A percentile compares a stretch with the other conserved stretches of the same genome.
These are phyloP conservation scores for Auricularia sp. DNA, from an alignment of 768 basidiomycete genomes.

Conservation along the genomic window DNA sequence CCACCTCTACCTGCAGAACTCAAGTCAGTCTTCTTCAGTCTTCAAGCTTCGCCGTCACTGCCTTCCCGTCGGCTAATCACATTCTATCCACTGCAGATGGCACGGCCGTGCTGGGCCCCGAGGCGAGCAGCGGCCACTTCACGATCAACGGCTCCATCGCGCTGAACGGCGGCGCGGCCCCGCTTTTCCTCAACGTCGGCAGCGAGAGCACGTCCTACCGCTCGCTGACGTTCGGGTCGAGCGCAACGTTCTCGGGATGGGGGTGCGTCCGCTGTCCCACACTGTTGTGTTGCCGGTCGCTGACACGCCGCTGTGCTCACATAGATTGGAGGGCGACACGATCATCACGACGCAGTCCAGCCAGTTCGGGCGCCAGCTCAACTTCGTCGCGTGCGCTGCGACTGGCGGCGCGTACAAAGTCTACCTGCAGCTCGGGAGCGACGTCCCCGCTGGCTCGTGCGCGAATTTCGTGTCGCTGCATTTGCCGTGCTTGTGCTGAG, in stretches of 20 bases:
- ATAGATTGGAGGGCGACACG: conserved; percentile 43
- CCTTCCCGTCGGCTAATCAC: background rate
- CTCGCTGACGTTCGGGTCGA: conserved; percentile 33
- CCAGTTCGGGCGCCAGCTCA: conserved; percentile 39
- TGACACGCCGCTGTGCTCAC: background rate
- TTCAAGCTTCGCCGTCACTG: background rate
- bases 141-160: conserved; percentile 38
- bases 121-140: conserved; percentile 40
- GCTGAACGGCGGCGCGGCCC: conserved; percentile 29
- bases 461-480: conserved; percentile 20
- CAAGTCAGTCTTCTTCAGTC: conserved; percentile 21
- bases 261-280: conserved; percentile 8
- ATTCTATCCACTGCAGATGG: conserved; percentile 24
- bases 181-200: conserved; percentile 39
- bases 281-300: background rate
- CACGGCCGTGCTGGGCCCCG: conserved; percentile 40
- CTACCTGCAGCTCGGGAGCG: conserved; percentile 42
- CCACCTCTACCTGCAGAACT: conserved; percentile 46
- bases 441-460: conserved; percentile 27
- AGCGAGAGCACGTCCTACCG: conserved; percentile 37
- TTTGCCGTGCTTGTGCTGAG: conserved; percentile 21
- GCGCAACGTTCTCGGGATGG: conserved; percentile 44
- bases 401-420: conserved; percentile 33
- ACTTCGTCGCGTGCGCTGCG: conserved; percentile 44
- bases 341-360: conserved; percentile 28